Base-by-base conservation (phyloP, 2,329 filamentous ascomycete genomes). In the Apiospora phragmitis region DNA sequence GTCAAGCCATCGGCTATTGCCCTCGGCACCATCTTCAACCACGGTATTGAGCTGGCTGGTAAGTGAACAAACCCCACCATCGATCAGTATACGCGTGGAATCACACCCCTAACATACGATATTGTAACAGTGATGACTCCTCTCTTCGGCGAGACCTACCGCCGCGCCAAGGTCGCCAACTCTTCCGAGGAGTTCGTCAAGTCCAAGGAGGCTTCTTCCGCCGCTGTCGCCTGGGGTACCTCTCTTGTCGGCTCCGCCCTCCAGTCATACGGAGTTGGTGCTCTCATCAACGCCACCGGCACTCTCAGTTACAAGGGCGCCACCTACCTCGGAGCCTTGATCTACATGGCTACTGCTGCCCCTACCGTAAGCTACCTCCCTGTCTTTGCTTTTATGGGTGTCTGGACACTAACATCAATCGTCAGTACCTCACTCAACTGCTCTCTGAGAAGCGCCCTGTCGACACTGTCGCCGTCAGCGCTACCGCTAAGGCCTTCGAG, bases 1-100 rank as follows among this genome's bases (percentile, higher is more conserved):
- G 96, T 99, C 81, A 98, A 98, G 92, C 96, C 96, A 77, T 98
- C 95, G 80, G 95, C 96, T 79, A 97, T 99, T 81, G 96, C 95
- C 80, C 90, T 98, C 80, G 96, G 96, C 85, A 96, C 95, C 74
- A 86, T 94, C 83, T 99, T 98, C 91, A 98, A 93, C 89, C 95
- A 99, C 86, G 91, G 92, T 78, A 88, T 94, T 79, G 96, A 96
- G 80, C 91, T 96, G 74, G 95, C 93, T 74, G 77, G 81, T 83
- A 78, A 69, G 81, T 76, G n/a, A 24, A 21, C 18, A 21, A 21
- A 12, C 21, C 45, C 21, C 45, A n/a, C 51, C n/a, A 12, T 6
- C 38, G 14, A n/a, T 21, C 47, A 42, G 42, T 16, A 14, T 14
- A 32, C 14, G 45, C 26, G 29, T 18, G 18, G 59, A 26, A 49